Evolutionary conservation across 2,329 filamentous ascomycete species (phyloP).

Genomic region (Cordyceps tenuipes): DNA sequence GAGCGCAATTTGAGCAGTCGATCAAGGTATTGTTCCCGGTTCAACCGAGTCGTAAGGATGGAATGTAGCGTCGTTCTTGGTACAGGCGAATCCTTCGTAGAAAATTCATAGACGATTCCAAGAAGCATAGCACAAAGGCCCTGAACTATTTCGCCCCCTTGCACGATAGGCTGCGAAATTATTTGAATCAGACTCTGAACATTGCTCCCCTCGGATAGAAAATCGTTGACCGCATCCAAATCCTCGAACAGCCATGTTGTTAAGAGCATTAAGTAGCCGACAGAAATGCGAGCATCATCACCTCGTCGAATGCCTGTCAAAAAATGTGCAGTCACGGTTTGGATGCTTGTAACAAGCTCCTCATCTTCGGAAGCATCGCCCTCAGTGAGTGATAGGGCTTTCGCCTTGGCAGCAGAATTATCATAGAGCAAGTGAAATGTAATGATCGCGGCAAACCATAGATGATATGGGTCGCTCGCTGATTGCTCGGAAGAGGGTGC

Average conservation of each 20-base stretch:
- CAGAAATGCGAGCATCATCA: slow-evolving; percentile 68
- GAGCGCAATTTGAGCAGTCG: slow-evolving; percentile 69
- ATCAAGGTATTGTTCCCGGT: slow-evolving; percentile 81
- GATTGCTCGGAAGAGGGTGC: slow-evolving; percentile 52
- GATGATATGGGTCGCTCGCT: slow-evolving; percentile 72
- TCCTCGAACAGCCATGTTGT: slow-evolving; percentile 90
- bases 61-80: slow-evolving; percentile 72
- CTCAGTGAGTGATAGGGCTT: slow-evolving; percentile 76
- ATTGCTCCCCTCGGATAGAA: slow-evolving; percentile 84
- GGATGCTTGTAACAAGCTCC: slow-evolving; percentile 90
- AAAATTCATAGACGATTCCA: slow-evolving; percentile 91
- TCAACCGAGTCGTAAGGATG: slow-evolving; percentile 66
- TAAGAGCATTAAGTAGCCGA: slow-evolving; percentile 85
- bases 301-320: slow-evolving; percentile 66
- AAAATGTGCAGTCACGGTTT: slow-evolving; percentile 80
- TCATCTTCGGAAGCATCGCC: slow-evolving; percentile 84
- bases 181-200: slow-evolving; percentile 78
- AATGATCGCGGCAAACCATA: slow-evolving; percentile 83
- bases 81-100: slow-evolving; percentile 91
- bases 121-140: slow-evolving; percentile 79
- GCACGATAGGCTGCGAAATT: slow-evolving; percentile 49
- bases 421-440: slow-evolving; percentile 81
- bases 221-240: slow-evolving; percentile 83
- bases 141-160: slow-evolving; percentile 60
- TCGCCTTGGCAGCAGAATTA: slow-evolving; percentile 66